Conservation (phyloP, 768 basidiomycete species). For the Podaxis sp. region DNA sequence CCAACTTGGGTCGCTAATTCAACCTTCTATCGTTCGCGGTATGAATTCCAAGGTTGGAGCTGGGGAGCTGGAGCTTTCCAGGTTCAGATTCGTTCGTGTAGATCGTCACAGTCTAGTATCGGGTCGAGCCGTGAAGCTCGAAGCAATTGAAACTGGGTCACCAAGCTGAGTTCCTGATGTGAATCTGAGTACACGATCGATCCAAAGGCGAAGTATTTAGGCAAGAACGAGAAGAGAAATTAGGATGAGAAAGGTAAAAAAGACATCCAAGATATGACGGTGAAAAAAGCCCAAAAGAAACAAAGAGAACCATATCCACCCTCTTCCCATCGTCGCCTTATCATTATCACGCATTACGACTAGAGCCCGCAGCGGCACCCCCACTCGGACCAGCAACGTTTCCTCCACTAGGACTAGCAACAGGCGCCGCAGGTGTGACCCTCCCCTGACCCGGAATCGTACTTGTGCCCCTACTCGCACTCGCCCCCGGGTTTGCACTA, state of each 20-base stretch:
- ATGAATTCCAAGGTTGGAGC: neutral
- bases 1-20: neutral
- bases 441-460: neutral
- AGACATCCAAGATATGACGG: neutral
- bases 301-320: neutral
- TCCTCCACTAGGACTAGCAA: neutral
- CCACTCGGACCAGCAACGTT: neutral
- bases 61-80: no score
- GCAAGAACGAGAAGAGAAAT: neutral
- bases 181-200: neutral
- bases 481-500: neutral
- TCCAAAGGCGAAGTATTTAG: neutral
- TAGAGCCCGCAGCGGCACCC: neutral
- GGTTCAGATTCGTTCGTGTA: slow-evolving; percentile 6
- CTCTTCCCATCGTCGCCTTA: neutral
- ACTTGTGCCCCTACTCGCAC: no score
- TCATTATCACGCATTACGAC: neutral
- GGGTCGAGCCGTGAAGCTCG: neutral
- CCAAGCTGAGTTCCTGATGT: neutral
- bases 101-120: neutral
- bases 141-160: neutral
- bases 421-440: neutral
- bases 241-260: neutral
- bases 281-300: neutral
- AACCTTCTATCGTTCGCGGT: neutral